Evolutionary conservation across 78 protist genomes (phyloP).

Genomic region (Dictyostelium firmibasis): DNA sequence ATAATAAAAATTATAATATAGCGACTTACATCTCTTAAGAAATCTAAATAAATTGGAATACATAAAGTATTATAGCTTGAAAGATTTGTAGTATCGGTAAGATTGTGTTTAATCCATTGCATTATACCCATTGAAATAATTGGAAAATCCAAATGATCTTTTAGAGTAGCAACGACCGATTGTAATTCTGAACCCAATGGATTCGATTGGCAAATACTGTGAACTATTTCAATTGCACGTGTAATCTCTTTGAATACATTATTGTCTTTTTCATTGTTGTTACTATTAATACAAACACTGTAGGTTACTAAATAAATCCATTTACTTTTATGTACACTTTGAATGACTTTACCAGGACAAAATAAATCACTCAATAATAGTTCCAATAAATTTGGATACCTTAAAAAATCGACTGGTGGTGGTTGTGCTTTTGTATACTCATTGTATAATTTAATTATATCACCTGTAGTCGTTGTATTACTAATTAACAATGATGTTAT

Average conservation of each 20-base stretch:
- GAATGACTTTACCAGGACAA: conserved; percentile 43
- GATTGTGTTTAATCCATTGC: conserved; percentile 64
- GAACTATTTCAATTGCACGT: conserved; percentile 38
- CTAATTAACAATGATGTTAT: conserved; percentile 10
- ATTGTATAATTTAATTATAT: conserved; percentile 65
- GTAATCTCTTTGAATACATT: conserved; percentile 20
- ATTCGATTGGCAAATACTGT: conserved; percentile 43
- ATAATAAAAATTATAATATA: no score
- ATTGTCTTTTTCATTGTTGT: neutral
- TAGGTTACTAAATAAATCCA: conserved; percentile 54
- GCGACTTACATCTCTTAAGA: conserved; percentile 56
- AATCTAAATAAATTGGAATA: conserved; percentile 73
- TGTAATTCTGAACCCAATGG: conserved; percentile 74
- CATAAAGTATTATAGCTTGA: conserved; percentile 62
- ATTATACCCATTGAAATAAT: conserved; percentile 73
- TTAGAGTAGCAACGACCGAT: conserved; percentile 8
- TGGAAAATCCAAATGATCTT: conserved; percentile 45
- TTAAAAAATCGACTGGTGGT: conserved; percentile 55
- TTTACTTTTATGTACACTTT: conserved; percentile 12
- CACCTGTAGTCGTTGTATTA: conserved; percentile 73
- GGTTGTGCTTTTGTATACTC: conserved; percentile 47
- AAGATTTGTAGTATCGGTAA: conserved; percentile 25
- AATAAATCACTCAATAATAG: conserved; percentile 58
- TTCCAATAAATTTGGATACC: conserved; percentile 46
- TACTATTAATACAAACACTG: conserved; percentile 11